A percentile compares a stretch with the other conserved stretches of the same genome.
Evolutionary conservation across 164 flowering plant genomes (phyloP).

Genomic region (Annona cherimola): DNA sequence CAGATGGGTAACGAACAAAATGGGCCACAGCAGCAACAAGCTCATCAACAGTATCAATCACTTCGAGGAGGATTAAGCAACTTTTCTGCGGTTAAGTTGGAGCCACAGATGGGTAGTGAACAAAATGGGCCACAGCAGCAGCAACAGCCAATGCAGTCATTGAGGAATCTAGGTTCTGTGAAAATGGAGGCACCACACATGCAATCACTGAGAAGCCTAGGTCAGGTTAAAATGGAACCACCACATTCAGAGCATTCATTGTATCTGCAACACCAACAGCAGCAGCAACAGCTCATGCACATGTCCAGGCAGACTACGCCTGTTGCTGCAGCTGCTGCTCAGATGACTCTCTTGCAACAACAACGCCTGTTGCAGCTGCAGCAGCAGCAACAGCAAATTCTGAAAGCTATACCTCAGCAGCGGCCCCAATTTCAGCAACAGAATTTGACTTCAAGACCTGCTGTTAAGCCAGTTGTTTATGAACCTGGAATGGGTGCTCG

Average conservation of each 20-base stretch:
- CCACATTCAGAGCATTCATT: conserved; percentile 72
- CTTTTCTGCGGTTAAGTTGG: conserved; percentile 59
- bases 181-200: conserved; percentile 72
- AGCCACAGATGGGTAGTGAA: conserved; percentile 58
- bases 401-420: conserved; percentile 71
- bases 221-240: conserved; percentile 71
- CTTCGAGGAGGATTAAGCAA: conserved; percentile 26
- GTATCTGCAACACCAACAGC: conserved; percentile 71
- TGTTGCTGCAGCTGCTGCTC: conserved; percentile 56
- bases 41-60: conserved; percentile 45
- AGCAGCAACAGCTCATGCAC: conserved; percentile 59
- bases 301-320: conserved; percentile 72
- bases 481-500: conserved; percentile 94
- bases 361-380: conserved; percentile 45
- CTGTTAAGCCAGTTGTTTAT: conserved; percentile 50
- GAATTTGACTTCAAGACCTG: conserved; percentile 55
- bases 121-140: conserved; percentile 57
- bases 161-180: conserved; percentile 52
- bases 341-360: conserved; percentile 56
- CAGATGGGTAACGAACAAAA: conserved; percentile 60
- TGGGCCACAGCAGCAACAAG: conserved; percentile 51
- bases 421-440: conserved; percentile 49
- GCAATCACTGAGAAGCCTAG: conserved; percentile 49
- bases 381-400: conserved; percentile 47
- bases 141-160: conserved; percentile 41